A percentile compares a stretch with the other conserved stretches of the same genome.
These are phyloP conservation scores for Sorghum bicolor DNA, from an alignment of 176 grass and related monocot species.

Conservation along the genomic window DNA sequence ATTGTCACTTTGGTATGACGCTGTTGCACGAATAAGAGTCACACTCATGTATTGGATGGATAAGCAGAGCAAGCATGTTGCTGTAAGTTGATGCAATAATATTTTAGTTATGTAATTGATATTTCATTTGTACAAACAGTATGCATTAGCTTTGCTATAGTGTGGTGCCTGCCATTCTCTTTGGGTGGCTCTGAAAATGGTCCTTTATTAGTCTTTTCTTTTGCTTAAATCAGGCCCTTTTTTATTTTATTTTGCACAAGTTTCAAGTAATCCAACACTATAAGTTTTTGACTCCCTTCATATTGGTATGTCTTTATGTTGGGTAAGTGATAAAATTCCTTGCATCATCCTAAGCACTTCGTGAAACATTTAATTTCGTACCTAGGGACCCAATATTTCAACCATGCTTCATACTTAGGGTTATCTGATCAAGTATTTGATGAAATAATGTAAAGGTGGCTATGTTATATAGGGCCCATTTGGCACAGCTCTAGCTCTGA, in stretches of 20 bases:
- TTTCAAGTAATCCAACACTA: background rate
- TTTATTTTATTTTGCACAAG: background rate
- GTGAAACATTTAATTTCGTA: conserved; percentile 5
- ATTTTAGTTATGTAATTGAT: conserved; percentile 10
- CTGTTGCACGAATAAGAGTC: conserved; percentile 82
- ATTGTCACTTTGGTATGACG: conserved; percentile 92
- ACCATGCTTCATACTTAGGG: background rate
- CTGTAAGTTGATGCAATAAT: conserved; percentile 63
- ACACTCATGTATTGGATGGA: conserved; percentile 96
- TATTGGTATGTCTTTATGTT: background rate
- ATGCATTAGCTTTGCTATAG: conserved; percentile 8
- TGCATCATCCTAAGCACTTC: conserved; percentile 3
- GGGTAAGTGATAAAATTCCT: background rate
- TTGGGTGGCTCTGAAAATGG: background rate
- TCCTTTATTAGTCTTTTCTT: background rate
- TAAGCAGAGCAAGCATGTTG: conserved; percentile 93
- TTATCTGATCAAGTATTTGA: background rate
- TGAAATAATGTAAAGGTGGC: background rate
- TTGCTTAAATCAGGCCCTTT: background rate
- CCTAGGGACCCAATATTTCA: background rate
- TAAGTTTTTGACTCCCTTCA: background rate
- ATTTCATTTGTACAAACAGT: background rate
- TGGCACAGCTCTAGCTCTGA: background rate
- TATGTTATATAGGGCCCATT: background rate
- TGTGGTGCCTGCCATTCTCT: background rate